phyloP scores from a whole-genome alignment of 2,329 filamentous ascomycete species.

The Botrytis galanthina region DNA sequence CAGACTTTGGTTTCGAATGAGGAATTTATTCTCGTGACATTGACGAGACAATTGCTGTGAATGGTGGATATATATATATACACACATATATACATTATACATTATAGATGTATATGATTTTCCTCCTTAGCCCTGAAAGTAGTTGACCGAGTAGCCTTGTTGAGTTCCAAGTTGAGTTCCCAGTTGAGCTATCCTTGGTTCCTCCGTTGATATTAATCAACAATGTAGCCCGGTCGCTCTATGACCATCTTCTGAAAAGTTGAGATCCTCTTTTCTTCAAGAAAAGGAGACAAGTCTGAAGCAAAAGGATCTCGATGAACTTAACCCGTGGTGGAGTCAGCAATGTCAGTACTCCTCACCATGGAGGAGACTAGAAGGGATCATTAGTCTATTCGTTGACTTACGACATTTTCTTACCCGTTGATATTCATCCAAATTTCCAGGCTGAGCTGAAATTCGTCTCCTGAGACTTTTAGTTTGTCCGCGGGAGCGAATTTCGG shows the following conservation, averaged over 20 bases:
- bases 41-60: neutral
- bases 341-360: neutral
- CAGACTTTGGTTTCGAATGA: conserved; percentile 4
- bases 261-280: neutral
- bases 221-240: neutral
- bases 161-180: neutral
- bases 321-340: neutral
- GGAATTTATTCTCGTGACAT: neutral
- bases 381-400: neutral
- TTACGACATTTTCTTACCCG: neutral
- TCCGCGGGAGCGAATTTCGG: conserved; percentile 5
- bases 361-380: neutral
- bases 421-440: conserved; percentile 2
- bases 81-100: neutral
- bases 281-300: neutral
- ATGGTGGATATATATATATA: neutral
- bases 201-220: neutral
- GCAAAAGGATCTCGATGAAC: conserved; percentile 1
- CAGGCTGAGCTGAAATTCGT: conserved; percentile 15
- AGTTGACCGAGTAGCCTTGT: conserved; percentile 11
- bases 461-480: conserved; percentile 14
- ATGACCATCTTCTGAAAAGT: neutral
- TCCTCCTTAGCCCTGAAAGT: neutral
- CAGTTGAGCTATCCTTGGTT: neutral
- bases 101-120: neutral